Base-by-base conservation (phyloP, 2,329 filamentous ascomycete genomes). In the Colletotrichum salicis region DNA sequence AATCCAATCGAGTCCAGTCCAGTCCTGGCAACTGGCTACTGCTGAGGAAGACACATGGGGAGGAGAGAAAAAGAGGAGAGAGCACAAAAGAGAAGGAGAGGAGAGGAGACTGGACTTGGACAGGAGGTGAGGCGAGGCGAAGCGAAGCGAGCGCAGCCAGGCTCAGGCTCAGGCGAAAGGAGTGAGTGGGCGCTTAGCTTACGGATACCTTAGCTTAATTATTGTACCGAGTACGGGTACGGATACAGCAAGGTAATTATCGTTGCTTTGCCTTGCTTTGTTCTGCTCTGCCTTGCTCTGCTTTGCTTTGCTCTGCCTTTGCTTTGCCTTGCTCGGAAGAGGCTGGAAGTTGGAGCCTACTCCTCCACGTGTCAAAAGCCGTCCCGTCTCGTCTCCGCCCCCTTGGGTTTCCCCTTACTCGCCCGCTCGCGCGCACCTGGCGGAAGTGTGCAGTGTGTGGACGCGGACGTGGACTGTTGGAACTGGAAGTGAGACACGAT, bases 401-500 rank as follows among this genome's bases (percentile, higher is more conserved):
- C 61, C 51, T 64, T 45, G 61, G 61, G 51, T 64, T 64, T 31
- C 24, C 61, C 61, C 61, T 56, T 64, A 64, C 61, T 64, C 61
- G 61, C 61, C 61, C 61, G 61, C 51, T 41, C 51, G 48, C 61
- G 48, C 61, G 61, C 61, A 31, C 51, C 61, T 31, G 31, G 51
- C 51, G 48, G 51, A 37, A 64, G 61, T 41, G 31, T 64, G 61
- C 33, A 64, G 61, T 52, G 60, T 63, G 60, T 24, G n/a, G n/a
- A 62, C 45, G 60, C 13, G 48, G 59, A 61, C 59, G 59, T 24
- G 48, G 59, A 61, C 59, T 4, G 65, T 64, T 15, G 51, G 64
- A 22, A 56, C 56, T 41, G 66, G 27, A 71, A 55, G 48, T 72
- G 65, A 72, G 70, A 72, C 70, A 71, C 59, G 65, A 72, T 72